phyloP scores from a whole-genome alignment of 176 grass and related monocot genomes.

The Panicum miliaceum region DNA sequence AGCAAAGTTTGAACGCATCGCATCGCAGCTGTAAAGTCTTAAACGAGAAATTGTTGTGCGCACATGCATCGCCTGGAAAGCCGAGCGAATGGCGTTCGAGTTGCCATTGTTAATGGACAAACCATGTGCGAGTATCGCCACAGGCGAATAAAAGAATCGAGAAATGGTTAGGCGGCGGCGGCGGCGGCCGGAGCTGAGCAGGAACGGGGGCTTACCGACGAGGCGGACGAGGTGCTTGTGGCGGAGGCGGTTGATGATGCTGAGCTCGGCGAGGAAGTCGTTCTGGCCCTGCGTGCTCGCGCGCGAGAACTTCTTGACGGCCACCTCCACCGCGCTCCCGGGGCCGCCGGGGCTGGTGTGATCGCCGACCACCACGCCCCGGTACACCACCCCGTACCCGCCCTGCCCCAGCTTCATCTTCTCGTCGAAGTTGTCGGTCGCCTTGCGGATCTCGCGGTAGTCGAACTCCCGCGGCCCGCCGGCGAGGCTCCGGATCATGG shows the following conservation, averaged over 20 bases:
- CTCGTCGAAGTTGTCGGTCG: constrained; percentile 85
- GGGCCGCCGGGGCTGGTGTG: constrained; percentile 40
- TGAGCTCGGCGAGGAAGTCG: constrained; percentile 87
- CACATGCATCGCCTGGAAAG: constrained; percentile 51
- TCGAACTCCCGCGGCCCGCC: constrained; percentile 84
- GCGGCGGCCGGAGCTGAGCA: constrained; percentile 16
- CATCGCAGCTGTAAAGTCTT: constrained; percentile 33
- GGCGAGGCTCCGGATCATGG: constrained; percentile 66
- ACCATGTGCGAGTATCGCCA: constrained; percentile 40
- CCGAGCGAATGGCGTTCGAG: neutral
- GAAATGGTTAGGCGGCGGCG: neutral
- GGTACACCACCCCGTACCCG: constrained; percentile 84
- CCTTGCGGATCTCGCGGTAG: constrained; percentile 72
- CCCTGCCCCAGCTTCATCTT: constrained; percentile 90
- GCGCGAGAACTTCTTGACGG: constrained; percentile 91
- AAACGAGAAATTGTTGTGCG: neutral
- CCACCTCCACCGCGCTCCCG: constrained; percentile 59
- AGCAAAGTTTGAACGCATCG: constrained; percentile 27
- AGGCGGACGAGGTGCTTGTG: constrained; percentile 91
- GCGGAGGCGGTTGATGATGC: constrained; percentile 92
- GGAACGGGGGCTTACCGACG: constrained; percentile 49
- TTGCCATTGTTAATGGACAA: constrained; percentile 38
- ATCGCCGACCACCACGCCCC: constrained; percentile 62
- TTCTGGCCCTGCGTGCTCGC: constrained; percentile 74
- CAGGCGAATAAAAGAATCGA: constrained; percentile 3